Evolutionary conservation across 768 basidiomycete species (phyloP), one percentile per base, ranked within the genome.

Genomic region (Termitomyces sp.): DNA sequence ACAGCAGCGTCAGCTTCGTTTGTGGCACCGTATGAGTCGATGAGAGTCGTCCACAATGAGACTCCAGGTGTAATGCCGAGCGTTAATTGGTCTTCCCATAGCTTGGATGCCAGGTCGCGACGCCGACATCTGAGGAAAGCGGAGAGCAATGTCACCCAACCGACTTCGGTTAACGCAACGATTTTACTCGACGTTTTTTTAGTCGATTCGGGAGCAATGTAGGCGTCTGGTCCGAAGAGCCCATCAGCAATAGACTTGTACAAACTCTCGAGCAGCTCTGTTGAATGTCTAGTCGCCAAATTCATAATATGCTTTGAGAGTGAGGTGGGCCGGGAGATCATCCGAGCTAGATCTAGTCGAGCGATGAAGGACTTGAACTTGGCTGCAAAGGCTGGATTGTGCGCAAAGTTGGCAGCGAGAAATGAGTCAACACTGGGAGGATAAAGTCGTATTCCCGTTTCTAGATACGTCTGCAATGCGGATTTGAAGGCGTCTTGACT

Each of bases 11-110:
- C 76, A 15, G 80, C 71, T 56, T 83, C 78, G 25, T 81, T 79
- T 42, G 80, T 74, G 51, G 80, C 74, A 37, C 78, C 81, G 65
- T 88, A 87, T 8, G 85, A 83, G 51, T 86, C 82, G 42, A 95
- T 74, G 48, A 92, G 78, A 15, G 86, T 83, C 10, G 83, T 91
- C 92, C 92, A 94, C 53, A 85, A 81, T 32, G 78, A 73, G 9
- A 83, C 72, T 1, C 80, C 80, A n/a, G 86, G 86, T 42, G 60
- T 71, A 42, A 88, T 70, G 1, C 79, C 80, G 25, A 80, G 73
- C 42, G 71, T 66, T 17, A 74, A 57, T 75, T 91, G 82, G 69
- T 92, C 90, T 40, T 82, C 77, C 92, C 92, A 93, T 5, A 92
- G 68, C 29, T 75, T 73, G 48, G 80, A 81, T 3, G 86, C 91